Conservation (phyloP, 2,329 filamentous ascomycete genomes). For the Bipolaris victoriae region DNA sequence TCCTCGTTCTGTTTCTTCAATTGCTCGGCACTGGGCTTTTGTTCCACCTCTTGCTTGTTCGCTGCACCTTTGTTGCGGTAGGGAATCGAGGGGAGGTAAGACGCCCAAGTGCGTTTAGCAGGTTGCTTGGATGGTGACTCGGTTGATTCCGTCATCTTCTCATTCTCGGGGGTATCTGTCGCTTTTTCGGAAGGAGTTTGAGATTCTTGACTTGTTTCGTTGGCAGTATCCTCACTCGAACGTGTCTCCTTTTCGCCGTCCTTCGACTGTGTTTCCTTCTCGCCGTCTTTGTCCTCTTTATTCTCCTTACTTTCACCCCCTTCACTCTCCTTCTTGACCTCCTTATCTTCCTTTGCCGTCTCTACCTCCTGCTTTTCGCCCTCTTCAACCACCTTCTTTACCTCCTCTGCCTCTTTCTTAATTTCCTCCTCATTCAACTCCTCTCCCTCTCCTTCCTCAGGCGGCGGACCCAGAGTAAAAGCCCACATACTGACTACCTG, state of each 20-base stretch:
- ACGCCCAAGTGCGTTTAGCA: slow-evolving; percentile 46
- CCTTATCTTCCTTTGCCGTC: slow-evolving; percentile 11
- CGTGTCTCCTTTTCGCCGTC: slow-evolving; percentile 8
- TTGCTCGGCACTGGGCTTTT: slow-evolving; percentile 34
- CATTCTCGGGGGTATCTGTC: slow-evolving; percentile 28
- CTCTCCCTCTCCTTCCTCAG: slow-evolving; percentile 43
- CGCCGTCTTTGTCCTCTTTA: background rate
- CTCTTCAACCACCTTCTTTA: slow-evolving; percentile 29
- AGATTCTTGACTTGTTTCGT: slow-evolving; percentile 15
- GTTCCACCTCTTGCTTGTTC: slow-evolving; percentile 23
- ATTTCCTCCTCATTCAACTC: slow-evolving; percentile 36
- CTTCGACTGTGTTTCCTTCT: slow-evolving; percentile 12
- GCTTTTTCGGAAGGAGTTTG: slow-evolving; percentile 42
- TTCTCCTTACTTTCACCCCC: background rate
- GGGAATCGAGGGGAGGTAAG: slow-evolving; percentile 49
- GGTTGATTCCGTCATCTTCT: slow-evolving; percentile 20
- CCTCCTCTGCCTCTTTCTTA: slow-evolving; percentile 30
- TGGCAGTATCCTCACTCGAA: background rate
- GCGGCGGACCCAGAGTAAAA: slow-evolving; percentile 55
- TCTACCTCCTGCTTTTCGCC: slow-evolving; percentile 13
- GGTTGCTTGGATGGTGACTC: slow-evolving; percentile 21
- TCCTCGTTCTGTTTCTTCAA: slow-evolving; percentile 45
- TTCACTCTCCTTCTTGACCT: background rate
- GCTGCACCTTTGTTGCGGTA: slow-evolving; percentile 39
- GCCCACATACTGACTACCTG: slow-evolving; percentile 60